A percentile compares a stretch with the other conserved stretches of the same genome.
Conservation (phyloP, 805 yeast genomes). For the Schizosaccharomyces japonicus region DNA sequence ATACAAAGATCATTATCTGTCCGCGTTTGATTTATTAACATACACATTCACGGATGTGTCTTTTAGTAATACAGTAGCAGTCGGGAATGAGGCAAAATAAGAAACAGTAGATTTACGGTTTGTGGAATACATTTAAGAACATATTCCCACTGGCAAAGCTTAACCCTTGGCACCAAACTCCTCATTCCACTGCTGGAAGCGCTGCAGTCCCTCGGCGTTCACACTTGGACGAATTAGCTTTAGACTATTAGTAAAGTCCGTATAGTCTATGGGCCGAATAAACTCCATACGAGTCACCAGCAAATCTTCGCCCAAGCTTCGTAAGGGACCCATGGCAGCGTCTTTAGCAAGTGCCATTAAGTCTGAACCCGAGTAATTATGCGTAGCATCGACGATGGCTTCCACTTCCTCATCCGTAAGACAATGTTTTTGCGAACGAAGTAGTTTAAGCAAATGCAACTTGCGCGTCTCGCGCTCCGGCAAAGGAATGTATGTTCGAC, state of each 20-base stretch:
- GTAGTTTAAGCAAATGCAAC: slow-evolving; percentile 41
- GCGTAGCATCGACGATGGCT: slow-evolving; percentile 38
- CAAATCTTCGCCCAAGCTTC: slow-evolving; percentile 70
- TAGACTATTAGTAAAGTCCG: slow-evolving; percentile 56
- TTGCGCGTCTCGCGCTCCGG: slow-evolving; percentile 70
- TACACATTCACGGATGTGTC: too few relatives aligned
- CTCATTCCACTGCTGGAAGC: slow-evolving; percentile 56
- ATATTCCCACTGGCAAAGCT: not conserved
- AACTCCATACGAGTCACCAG: slow-evolving; percentile 43
- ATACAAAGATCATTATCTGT: too few relatives aligned
- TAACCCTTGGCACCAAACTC: not conserved
- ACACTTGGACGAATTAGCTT: slow-evolving; percentile 72
- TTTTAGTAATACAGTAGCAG: too few relatives aligned
- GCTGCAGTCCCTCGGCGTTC: slow-evolving; percentile 48
- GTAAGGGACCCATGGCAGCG: slow-evolving; percentile 91
- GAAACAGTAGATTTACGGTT: not conserved
- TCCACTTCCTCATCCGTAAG: slow-evolving; percentile 39
- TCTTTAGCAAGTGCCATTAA: slow-evolving; percentile 83
- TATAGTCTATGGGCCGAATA: slow-evolving; percentile 49
- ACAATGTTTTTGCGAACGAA: slow-evolving; percentile 50
- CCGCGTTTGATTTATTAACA: too few relatives aligned
- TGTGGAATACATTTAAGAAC: not conserved
- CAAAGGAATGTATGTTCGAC: slow-evolving; percentile 77
- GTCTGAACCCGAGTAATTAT: slow-evolving; percentile 75
- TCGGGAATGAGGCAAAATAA: too few relatives aligned